Percentiles rank a stretch among this genome's conserved stretches.
Evolutionary conservation across 176 grass and related monocot genomes (phyloP).

Genomic region (Cymbopogon citratus): DNA sequence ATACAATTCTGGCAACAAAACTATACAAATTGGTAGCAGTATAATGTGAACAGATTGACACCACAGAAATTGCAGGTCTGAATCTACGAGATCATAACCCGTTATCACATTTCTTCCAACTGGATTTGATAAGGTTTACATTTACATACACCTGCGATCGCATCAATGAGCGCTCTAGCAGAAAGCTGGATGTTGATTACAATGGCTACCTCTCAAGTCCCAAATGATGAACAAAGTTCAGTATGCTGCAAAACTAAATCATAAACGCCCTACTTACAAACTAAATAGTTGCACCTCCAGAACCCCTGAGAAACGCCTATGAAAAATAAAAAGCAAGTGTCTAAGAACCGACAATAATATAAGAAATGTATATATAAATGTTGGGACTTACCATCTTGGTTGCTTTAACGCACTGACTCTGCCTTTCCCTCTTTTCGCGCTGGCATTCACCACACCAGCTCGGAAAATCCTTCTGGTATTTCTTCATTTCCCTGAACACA

Average conservation of each 20-base stretch:
- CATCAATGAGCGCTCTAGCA: not conserved
- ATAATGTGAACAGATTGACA: not conserved
- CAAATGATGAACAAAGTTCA: constrained; percentile 19
- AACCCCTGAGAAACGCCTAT: constrained; percentile 81
- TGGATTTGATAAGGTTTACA: constrained; percentile 4
- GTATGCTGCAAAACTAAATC: constrained; percentile 29
- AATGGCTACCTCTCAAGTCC: not conserved
- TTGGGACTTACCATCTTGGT: constrained; percentile 64
- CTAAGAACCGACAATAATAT: constrained; percentile 7
- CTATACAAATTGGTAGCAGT: not conserved
- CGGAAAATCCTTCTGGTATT: constrained; percentile 92
- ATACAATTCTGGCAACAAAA: not conserved
- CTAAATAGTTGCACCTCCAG: constrained; percentile 60
- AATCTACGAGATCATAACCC: not conserved
- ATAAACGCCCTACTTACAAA: constrained; percentile 24
- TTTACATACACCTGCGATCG: constrained; percentile 30
- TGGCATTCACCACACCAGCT: constrained; percentile 87
- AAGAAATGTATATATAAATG: not conserved
- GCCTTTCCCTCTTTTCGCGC: constrained; percentile 70
- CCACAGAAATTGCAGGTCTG: not conserved
- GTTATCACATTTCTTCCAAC: not conserved
- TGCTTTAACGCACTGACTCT: constrained; percentile 69
- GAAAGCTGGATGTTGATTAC: not conserved
- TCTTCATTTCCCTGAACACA: constrained; percentile 88
- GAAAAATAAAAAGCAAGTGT: constrained; percentile 17